phyloP scores from a whole-genome alignment of 495 filamentous ascomycete species.

The Tetracladium setigerum region DNA sequence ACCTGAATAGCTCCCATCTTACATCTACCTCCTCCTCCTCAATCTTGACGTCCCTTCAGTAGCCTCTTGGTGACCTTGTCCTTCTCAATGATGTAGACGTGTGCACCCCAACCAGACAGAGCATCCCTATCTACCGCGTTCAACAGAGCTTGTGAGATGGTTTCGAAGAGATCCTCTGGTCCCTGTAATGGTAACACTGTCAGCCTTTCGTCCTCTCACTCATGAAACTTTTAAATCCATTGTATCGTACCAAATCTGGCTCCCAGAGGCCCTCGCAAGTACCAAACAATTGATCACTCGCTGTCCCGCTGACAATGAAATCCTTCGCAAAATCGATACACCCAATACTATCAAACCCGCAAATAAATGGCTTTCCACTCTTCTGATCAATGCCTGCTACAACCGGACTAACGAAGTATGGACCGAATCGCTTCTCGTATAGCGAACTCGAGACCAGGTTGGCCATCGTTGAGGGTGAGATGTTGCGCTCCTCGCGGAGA shows the following conservation, averaged over 20 bases:
- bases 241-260: slow-evolving; percentile 71
- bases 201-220: neutral
- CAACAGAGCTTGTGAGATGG: slow-evolving; percentile 91
- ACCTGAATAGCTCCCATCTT: neutral
- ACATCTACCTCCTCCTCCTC: slow-evolving; percentile 15
- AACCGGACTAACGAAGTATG: slow-evolving; percentile 91
- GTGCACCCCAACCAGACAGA: slow-evolving; percentile 93
- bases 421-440: slow-evolving; percentile 93
- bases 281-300: slow-evolving; percentile 94
- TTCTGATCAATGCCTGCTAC: slow-evolving; percentile 90
- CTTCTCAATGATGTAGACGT: slow-evolving; percentile 99
- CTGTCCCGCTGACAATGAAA: slow-evolving; percentile 96
- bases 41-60: slow-evolving; percentile 75
- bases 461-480: slow-evolving; percentile 88
- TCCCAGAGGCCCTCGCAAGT: slow-evolving; percentile 99
- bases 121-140: slow-evolving; percentile 96
- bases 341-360: slow-evolving; percentile 97
- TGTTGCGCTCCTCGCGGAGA: slow-evolving; percentile 91
- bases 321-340: slow-evolving; percentile 99
- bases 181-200: slow-evolving; percentile 36
- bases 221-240: neutral
- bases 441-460: slow-evolving; percentile 85
- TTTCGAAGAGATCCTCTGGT: slow-evolving; percentile 95
- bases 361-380: slow-evolving; percentile 91
- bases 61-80: slow-evolving; percentile 98